These are phyloP conservation scores for Calamus simplicifolius DNA, from an alignment of 176 grass and related monocot species.

Conservation along the genomic window DNA sequence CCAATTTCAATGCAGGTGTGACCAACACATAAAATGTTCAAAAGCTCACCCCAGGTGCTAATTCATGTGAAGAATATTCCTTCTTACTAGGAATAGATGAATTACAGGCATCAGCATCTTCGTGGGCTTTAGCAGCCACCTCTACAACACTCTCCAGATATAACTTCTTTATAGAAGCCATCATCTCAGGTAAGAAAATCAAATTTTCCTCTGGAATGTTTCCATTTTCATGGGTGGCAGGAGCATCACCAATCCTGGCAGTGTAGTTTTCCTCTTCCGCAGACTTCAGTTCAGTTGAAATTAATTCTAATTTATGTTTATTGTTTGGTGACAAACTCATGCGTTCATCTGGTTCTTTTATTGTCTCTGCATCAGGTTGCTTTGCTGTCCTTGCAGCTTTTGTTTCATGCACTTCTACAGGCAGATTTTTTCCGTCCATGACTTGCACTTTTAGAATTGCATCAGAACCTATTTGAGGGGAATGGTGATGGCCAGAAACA, in stretches of 20 bases:
- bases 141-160: conserved; percentile 48
- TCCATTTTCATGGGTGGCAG: conserved; percentile 27
- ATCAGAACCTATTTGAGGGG: conserved; percentile 24
- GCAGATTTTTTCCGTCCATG: conserved; percentile 16
- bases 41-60: conserved; percentile 30
- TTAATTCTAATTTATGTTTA: conserved; percentile 3
- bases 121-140: conserved; percentile 16
- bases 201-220: conserved; percentile 32
- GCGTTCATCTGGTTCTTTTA: neutral
- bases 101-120: conserved; percentile 22
- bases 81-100: conserved; percentile 23
- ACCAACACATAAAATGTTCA: neutral
- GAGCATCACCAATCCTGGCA: conserved; percentile 15
- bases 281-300: conserved; percentile 23
- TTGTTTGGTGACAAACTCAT: neutral
- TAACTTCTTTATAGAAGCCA: conserved; percentile 57
- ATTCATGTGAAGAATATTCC: conserved; percentile 39
- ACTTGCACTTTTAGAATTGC: conserved; percentile 15
- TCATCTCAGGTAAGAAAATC: conserved; percentile 56
- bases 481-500: conserved; percentile 17
- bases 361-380: neutral
- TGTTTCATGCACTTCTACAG: conserved; percentile 23
- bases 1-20: no score
- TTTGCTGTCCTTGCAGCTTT: conserved; percentile 5
- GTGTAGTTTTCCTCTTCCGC: conserved; percentile 20